Evolutionary conservation across 495 filamentous ascomycete species (phyloP), one percentile per base, ranked within the genome.

Genomic region (Aspergillus ostianus): DNA sequence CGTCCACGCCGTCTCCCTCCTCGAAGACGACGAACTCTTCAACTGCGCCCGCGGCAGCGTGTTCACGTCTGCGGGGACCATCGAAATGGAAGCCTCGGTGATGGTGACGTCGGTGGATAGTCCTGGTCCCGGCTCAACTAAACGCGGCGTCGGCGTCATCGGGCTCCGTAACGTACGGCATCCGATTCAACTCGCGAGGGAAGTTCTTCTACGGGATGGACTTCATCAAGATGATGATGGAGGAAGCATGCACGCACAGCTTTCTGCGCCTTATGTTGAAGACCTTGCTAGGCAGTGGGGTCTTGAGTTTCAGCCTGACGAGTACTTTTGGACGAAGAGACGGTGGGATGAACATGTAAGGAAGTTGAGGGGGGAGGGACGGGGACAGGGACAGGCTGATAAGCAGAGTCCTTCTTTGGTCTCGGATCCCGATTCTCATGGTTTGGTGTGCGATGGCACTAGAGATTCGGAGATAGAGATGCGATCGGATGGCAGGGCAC

Each of bases 21-120:
- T 97, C 48, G 92, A 97, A 77, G 79, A 95, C 65, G 84, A 91
- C 67, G 82, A 85, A 6, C 85, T 95, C 12, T 96, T 93, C 82
- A 97, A 97, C 75, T 84, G 85, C 58, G 92, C 87, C 46, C 87
- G 87, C 54, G 92, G 92, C 61, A 90, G 91, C 52, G 92, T 96
- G 17, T 96, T 95, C 71, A 95, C 90, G 3, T 80, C 84, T 45
- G 86, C 86, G 52, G 92, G 92, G 9, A 84, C 84, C 56, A 92
- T 90, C 72, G 92, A 96, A 72, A 85, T 96, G 63, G 92, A 97
- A 72, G 88, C 92, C 29, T 89, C 85, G n/a, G 82, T 97, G 26
- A 97, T 97, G 93, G 89, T 94, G 0, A 86, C 87, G 4, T 67
- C 66, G 8, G 56, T 74, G 17, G 15, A 53, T 17, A 20, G 15